Percentiles rank a stretch among this genome's conserved stretches.
phyloP scores from a whole-genome alignment of 2,329 filamentous ascomycete genomes.

The Hyphodiscus sp. region DNA sequence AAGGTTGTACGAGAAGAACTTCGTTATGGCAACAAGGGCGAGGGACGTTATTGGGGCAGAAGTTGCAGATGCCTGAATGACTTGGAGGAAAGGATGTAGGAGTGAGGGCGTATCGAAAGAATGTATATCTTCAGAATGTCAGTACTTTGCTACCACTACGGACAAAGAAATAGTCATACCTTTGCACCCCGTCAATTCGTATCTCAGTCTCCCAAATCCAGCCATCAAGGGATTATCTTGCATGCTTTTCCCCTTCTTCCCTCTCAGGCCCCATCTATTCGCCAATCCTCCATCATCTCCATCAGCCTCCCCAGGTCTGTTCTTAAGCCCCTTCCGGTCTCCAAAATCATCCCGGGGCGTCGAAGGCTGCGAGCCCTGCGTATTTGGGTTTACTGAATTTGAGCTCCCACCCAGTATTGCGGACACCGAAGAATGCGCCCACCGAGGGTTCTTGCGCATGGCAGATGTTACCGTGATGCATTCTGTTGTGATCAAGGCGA shows the following conservation, averaged over 20 bases:
- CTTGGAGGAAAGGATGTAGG: slow-evolving; percentile 89
- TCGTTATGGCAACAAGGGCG: slow-evolving; percentile 86
- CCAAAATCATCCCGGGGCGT: slow-evolving; percentile 26
- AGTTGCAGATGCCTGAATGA: slow-evolving; percentile 92
- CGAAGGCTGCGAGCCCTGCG: slow-evolving; percentile 41
- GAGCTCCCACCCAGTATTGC: slow-evolving; percentile 79
- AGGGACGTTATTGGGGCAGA: slow-evolving; percentile 95
- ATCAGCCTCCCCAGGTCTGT: slow-evolving; percentile 31
- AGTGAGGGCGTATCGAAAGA: slow-evolving; percentile 84
- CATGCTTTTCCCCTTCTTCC: slow-evolving; percentile 94
- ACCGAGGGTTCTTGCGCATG: slow-evolving; percentile 95
- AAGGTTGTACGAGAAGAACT: slow-evolving; percentile 94
- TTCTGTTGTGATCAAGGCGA: slow-evolving; percentile 93
- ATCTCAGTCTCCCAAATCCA: slow-evolving; percentile 82
- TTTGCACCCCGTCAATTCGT: slow-evolving; percentile 81
- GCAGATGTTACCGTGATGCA: slow-evolving; percentile 97
- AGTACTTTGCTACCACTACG: slow-evolving; percentile 14
- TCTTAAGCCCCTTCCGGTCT: slow-evolving; percentile 18
- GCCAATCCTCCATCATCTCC: slow-evolving; percentile 54
- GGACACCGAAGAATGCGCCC: slow-evolving; percentile 91
- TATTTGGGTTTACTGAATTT: slow-evolving; percentile 33
- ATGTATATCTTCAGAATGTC: slow-evolving; percentile 60
- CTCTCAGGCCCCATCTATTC: slow-evolving; percentile 87
- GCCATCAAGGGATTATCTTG: slow-evolving; percentile 96
- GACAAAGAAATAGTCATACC: slow-evolving; percentile 39